Evolutionary conservation across 225 moss, liverwort and hornwort species (phyloP).

Genomic region (Ulota crispa): DNA sequence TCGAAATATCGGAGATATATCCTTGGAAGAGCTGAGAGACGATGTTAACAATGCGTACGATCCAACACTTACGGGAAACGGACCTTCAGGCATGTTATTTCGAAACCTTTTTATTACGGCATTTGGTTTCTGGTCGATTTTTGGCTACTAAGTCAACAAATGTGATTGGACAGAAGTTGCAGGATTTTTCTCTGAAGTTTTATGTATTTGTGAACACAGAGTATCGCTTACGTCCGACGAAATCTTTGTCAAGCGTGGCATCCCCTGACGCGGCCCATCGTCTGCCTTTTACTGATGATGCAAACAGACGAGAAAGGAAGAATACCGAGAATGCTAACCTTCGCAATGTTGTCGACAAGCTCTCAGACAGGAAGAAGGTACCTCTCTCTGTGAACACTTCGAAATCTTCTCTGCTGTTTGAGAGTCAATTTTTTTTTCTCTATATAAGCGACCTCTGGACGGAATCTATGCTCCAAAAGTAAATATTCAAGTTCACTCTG

Average conservation of each 20-base stretch:
- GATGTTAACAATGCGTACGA: constrained; percentile 34
- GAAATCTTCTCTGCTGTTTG: constrained; percentile 3
- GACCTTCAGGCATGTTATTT: constrained; percentile 21
- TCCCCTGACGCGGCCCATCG: constrained; percentile 23
- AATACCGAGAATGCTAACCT: constrained; percentile 47
- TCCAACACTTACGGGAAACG: constrained; percentile 15
- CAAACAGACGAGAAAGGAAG: constrained; percentile 39
- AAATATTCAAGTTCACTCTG: background rate
- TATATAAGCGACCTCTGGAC: background rate
- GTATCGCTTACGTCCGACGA: constrained; percentile 22
- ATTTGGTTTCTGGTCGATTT: background rate
- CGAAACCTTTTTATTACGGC: background rate
- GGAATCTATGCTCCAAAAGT: background rate
- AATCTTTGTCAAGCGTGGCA: constrained; percentile 44
- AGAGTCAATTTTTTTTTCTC: background rate
- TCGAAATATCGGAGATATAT: constrained; percentile 36
- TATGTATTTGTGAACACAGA: constrained; percentile 31
- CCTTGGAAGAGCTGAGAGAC: constrained; percentile 35
- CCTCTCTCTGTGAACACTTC: background rate
- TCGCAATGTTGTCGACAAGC: constrained; percentile 37
- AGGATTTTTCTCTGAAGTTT: constrained; percentile 7
- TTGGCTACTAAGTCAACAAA: background rate
- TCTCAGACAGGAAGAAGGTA: constrained; percentile 50
- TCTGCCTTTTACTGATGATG: constrained; percentile 27
- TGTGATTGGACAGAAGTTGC: constrained; percentile 18